phyloP scores from a whole-genome alignment of 1,139 yeast genomes.

The Candida sp. region DNA sequence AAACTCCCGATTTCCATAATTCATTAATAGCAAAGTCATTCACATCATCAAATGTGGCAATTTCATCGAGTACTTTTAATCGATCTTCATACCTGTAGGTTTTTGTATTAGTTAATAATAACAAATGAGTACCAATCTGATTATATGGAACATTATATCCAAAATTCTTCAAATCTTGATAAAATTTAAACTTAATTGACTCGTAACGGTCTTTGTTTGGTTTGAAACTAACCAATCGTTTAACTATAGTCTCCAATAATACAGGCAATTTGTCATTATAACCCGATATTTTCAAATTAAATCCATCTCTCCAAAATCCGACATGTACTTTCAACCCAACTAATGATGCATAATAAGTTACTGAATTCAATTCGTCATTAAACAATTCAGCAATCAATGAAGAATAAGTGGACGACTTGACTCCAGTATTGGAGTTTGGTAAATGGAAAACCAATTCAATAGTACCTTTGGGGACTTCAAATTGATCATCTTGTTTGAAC shows the following conservation, averaged over 20 bases:
- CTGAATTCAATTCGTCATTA: constrained; percentile 72
- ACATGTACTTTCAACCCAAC: constrained; percentile 71
- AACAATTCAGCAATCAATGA: constrained; percentile 65
- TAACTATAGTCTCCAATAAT: constrained; percentile 58
- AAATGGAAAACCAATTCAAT: constrained; percentile 62
- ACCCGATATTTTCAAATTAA: constrained; percentile 67
- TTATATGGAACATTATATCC: constrained; percentile 73
- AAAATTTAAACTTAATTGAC: constrained; percentile 59
- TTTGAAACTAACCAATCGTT: constrained; percentile 47
- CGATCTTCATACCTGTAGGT: constrained; percentile 69
- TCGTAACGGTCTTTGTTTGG: constrained; percentile 61
- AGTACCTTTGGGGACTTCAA: constrained; percentile 84
- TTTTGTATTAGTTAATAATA: constrained; percentile 65
- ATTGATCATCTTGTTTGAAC: constrained; percentile 90
- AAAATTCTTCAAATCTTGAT: constrained; percentile 64
- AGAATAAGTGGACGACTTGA: constrained; percentile 54
- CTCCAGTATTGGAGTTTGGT: constrained; percentile 60
- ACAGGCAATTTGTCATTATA: constrained; percentile 77
- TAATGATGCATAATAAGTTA: constrained; percentile 78
- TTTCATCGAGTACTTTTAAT: constrained; percentile 42
- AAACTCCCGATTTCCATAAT: constrained; percentile 47
- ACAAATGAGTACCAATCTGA: constrained; percentile 65
- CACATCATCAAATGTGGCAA: constrained; percentile 49
- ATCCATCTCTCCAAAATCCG: constrained; percentile 64
- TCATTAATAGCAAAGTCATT: constrained; percentile 34